Evolutionary conservation across 192 early-diverging fungal genomes (phyloP).

Genomic region (Endogone sp.): DNA sequence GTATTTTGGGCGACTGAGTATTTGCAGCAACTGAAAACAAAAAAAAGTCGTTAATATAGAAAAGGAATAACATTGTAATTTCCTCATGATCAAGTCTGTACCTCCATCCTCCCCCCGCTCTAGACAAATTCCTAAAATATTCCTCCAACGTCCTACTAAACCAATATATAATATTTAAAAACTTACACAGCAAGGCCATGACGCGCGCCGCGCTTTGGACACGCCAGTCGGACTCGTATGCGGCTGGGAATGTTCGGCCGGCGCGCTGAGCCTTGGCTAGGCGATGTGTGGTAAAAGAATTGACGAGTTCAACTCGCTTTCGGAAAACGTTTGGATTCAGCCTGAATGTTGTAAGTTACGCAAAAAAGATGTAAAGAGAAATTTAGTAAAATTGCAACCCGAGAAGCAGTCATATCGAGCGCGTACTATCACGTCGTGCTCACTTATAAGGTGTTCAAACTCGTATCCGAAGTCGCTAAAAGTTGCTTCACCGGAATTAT

Average conservation of each 20-base stretch:
- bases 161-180: conserved; percentile 5
- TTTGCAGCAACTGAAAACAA: conserved; percentile 73
- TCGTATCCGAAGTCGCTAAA: too few relatives aligned
- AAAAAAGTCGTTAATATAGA: too few relatives aligned
- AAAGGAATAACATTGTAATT: too few relatives aligned
- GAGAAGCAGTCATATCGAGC: too few relatives aligned
- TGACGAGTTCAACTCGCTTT: conserved; percentile 73
- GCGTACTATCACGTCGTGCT: too few relatives aligned
- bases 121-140: neutral
- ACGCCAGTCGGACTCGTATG: conserved; percentile 84
- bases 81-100: too few relatives aligned
- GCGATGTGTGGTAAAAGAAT: conserved; percentile 80
- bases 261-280: conserved; percentile 59
- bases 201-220: conserved; percentile 78
- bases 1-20: conserved; percentile 52
- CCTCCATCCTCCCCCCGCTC: neutral
- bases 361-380: neutral
- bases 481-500: neutral
- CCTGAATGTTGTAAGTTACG: neutral
- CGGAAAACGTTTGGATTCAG: conserved; percentile 48
- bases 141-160: conserved; percentile 12
- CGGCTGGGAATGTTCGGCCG: conserved; percentile 26
- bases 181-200: conserved; percentile 83
- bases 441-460: too few relatives aligned
- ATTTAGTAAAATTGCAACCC: too few relatives aligned